phyloP scores from a whole-genome alignment of 2,329 filamentous ascomycete genomes.

The Amylocarpus encephaloides region DNA sequence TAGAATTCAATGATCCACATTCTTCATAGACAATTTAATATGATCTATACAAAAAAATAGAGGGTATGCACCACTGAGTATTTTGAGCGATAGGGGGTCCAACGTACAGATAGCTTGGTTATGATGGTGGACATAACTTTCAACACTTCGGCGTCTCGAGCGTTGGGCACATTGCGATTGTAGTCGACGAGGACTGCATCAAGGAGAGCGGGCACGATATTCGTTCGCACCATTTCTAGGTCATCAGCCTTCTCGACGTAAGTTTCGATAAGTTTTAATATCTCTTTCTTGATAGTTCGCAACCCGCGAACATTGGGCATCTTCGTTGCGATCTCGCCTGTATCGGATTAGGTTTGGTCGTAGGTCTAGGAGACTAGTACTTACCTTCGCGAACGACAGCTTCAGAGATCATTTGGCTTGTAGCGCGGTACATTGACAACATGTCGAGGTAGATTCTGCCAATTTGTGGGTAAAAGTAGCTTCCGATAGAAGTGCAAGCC shows the following conservation, averaged over 20 bases:
- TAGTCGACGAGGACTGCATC: slow-evolving; percentile 95
- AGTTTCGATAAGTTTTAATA: slow-evolving; percentile 94
- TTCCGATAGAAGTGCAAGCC: slow-evolving; percentile 92
- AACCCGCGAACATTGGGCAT: slow-evolving; percentile 94
- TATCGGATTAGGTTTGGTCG: slow-evolving; percentile 29
- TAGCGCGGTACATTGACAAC: slow-evolving; percentile 97
- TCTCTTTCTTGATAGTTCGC: slow-evolving; percentile 98
- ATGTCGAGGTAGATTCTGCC: slow-evolving; percentile 97
- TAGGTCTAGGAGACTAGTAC: slow-evolving; percentile 14
- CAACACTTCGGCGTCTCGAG: slow-evolving; percentile 90
- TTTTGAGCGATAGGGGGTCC: slow-evolving; percentile 42
- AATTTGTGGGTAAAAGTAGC: slow-evolving; percentile 97
- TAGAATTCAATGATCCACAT: slow-evolving; percentile 20
- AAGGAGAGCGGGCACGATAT: slow-evolving; percentile 91
- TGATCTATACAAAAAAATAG: slow-evolving; percentile 20
- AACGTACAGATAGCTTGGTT: slow-evolving; percentile 87
- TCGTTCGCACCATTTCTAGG: slow-evolving; percentile 82
- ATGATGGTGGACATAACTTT: slow-evolving; percentile 98
- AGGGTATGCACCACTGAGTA: slow-evolving; percentile 38
- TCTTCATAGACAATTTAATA: not conserved
- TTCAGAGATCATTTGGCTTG: slow-evolving; percentile 93
- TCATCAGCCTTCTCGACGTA: slow-evolving; percentile 99
- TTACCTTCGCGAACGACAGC: slow-evolving; percentile 78
- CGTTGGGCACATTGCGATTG: slow-evolving; percentile 92
- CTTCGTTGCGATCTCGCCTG: slow-evolving; percentile 88